Conservation (phyloP, 345 rosid genomes). For the Ricinus communis region DNA sequence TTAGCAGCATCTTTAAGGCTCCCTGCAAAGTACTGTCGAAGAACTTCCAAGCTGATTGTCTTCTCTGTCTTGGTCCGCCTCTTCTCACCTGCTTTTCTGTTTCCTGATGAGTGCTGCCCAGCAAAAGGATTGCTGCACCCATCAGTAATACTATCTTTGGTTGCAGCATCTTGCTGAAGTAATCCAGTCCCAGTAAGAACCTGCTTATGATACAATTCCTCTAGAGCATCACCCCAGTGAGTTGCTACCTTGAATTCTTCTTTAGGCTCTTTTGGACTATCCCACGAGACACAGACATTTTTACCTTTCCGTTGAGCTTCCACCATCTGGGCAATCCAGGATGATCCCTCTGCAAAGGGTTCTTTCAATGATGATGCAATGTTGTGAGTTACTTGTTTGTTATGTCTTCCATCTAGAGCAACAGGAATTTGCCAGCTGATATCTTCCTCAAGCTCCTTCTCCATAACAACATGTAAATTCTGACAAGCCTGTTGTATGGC, state of each 20-base stretch:
- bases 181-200: conserved; percentile 40
- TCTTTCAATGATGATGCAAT: conserved; percentile 41
- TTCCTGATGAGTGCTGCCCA: conserved; percentile 32
- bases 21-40: conserved; percentile 84
- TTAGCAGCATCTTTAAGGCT: conserved; percentile 98
- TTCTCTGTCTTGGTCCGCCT: conserved; percentile 76
- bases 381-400: conserved; percentile 28
- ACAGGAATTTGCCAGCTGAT: conserved; percentile 30
- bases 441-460: conserved; percentile 54
- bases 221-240: conserved; percentile 40
- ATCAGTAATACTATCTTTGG: conserved; percentile 31
- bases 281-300: conserved; percentile 61
- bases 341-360: conserved; percentile 42
- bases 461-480: conserved; percentile 50
- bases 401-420: conserved; percentile 28
- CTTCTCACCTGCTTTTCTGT: conserved; percentile 55
- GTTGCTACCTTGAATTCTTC: conserved; percentile 58
- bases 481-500: conserved; percentile 53
- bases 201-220: conserved; percentile 33
- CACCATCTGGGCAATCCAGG: conserved; percentile 59
- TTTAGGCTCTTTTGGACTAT: conserved; percentile 48
- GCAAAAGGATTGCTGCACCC: conserved; percentile 33
- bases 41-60: conserved; percentile 80
- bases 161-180: conserved; percentile 35
- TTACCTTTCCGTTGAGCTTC: conserved; percentile 64